These are phyloP conservation scores for Candida orba DNA, from an alignment of 805 yeast species.

Conservation along the genomic window DNA sequence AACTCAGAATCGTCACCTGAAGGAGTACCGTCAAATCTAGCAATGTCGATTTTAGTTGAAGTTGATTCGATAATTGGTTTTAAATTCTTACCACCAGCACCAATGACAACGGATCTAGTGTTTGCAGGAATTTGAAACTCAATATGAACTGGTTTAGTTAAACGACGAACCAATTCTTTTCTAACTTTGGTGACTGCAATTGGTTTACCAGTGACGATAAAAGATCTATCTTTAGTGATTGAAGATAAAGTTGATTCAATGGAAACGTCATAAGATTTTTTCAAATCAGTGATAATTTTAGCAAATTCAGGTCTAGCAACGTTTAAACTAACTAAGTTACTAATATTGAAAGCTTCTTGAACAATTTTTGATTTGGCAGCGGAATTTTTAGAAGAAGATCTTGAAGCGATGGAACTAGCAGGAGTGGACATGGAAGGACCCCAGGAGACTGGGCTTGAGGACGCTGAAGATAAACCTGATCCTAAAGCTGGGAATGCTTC, in stretches of 20 bases:
- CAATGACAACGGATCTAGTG: conserved; percentile 74
- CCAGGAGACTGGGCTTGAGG: conserved; percentile 29
- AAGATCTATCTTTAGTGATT: conserved; percentile 71
- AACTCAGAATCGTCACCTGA: conserved; percentile 41
- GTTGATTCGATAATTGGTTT: conserved; percentile 69
- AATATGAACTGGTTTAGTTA: conserved; percentile 65
- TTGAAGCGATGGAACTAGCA: conserved; percentile 5
- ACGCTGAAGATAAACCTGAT: conserved; percentile 41
- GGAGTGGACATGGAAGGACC: conserved; percentile 33
- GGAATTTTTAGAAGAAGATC: conserved; percentile 21
- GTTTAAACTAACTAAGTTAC: conserved; percentile 58
- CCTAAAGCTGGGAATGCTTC: conserved; percentile 64
- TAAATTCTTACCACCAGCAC: conserved; percentile 76
- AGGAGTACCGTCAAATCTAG: conserved; percentile 34
- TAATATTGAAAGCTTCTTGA: conserved; percentile 76
- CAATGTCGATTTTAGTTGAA: conserved; percentile 67
- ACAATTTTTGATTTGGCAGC: conserved; percentile 44
- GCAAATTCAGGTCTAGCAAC: conserved; percentile 60
- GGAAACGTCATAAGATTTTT: conserved; percentile 52
- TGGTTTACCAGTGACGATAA: conserved; percentile 71
- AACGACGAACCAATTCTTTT: conserved; percentile 63
- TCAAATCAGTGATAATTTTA: conserved; percentile 57
- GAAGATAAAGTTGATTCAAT: conserved; percentile 80
- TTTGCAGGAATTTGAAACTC: conserved; percentile 66
- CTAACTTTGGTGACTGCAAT: conserved; percentile 62